Evolutionary conservation across 345 rosid genomes (phyloP), one percentile per base, ranked within the genome.

Genomic region (Bruguiera gymnorhiza): DNA sequence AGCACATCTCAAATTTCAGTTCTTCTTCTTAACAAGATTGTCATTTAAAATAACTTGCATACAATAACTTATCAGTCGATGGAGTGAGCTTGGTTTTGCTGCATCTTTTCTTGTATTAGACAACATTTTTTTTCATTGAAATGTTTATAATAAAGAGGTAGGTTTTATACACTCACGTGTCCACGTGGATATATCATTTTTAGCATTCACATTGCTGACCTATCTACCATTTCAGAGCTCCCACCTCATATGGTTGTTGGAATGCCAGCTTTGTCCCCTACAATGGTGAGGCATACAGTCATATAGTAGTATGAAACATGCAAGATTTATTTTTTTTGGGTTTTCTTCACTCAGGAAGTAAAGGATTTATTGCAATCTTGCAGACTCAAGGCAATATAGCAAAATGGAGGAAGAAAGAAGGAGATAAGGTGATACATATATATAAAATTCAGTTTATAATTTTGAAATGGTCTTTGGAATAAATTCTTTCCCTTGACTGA

Each of bases 261-360:
- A 77, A 89, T 94, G 98, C 98, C 98, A 61, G 98, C 98, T 67
- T 83, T 91, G 83, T 94, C 98, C 73, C 98, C 98, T n/a, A 88
- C 97, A 62, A 94, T 94, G 98, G 98, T 94, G 80, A 74, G 88
- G 75, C 66, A 20, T 63, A 34, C 32, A 50, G 65, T 34, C 63
- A 66, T 24, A 37, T 11, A 69, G 61, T 43, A 21, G 21, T 24
- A 54, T 65, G 43, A 62, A 36, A 2, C 11, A 27, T 56, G 52
- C 52, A 57, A 37, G 27, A 55, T 67, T 67, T 31, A 8, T 43
- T 51, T 66, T 34, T 32, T 65, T 65, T 31, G 19, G 32, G 8
- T 50, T 55, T 72, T 70, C 51, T 48, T 69, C 65, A 39, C 80
- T 74, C 62, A 27, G 58, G 71, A 78, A 76, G 53, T 80, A 52